Conservation (phyloP, 768 basidiomycete species). For the Tulasnella calospora region DNA sequence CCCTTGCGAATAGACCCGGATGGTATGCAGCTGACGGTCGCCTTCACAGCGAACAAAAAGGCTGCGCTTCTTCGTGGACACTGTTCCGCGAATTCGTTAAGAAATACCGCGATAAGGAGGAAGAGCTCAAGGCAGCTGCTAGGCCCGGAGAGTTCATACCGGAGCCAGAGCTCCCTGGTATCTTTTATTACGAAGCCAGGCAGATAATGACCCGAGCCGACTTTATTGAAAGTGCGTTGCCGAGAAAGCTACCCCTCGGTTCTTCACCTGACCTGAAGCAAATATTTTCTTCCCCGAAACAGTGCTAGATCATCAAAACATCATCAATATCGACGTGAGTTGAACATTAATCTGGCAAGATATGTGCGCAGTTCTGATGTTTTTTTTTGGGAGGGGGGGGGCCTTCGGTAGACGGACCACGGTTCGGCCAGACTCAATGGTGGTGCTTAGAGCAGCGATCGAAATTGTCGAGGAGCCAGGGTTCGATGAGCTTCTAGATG, state of each 20-base stretch:
- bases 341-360: conserved; percentile 2
- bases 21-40: background rate
- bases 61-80: background rate
- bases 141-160: background rate
- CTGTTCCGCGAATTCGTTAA: background rate
- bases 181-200: conserved; percentile 65
- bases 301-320: conserved; percentile 64
- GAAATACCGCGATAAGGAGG: background rate
- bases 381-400: too few species aligned
- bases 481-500: conserved; percentile 72
- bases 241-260: background rate
- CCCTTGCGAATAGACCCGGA: background rate
- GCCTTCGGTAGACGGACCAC: conserved; percentile 53
- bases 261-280: background rate
- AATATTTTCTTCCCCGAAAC: conserved; percentile 19
- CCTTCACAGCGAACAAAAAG: background rate
- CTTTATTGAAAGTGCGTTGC: conserved; percentile 62
- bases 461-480: conserved; percentile 67
- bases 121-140: background rate
- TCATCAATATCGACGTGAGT: conserved; percentile 74
- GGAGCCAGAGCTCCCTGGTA: conserved; percentile 44
- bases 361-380: too few species aligned
- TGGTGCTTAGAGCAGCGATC: conserved; percentile 66
- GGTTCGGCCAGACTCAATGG: conserved; percentile 74
- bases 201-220: conserved; percentile 82